phyloP scores from a whole-genome alignment of 2,329 filamentous ascomycete genomes.

The Leptographium galeiforme region DNA sequence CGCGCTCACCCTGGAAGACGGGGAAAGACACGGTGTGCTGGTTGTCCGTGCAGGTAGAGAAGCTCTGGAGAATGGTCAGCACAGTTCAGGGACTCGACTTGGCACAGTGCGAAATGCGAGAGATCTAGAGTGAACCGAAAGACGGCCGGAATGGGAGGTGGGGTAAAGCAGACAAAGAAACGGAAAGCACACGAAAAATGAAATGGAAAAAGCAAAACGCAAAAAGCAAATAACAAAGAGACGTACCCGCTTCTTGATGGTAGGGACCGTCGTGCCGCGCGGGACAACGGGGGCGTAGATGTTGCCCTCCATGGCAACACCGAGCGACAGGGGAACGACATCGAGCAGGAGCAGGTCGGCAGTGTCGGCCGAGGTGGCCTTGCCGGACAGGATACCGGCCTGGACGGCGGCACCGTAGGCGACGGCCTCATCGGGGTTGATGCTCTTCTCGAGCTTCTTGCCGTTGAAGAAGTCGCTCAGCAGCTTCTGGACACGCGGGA shows the following conservation, averaged over 20 bases:
- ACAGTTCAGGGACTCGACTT: background rate
- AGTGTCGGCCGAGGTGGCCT: slow-evolving; percentile 91
- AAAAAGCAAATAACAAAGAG: background rate
- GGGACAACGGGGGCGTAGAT: slow-evolving; percentile 92
- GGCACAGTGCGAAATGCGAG: background rate
- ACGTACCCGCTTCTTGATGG: slow-evolving; percentile 55
- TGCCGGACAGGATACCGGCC: slow-evolving; percentile 95
- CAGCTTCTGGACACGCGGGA: slow-evolving; percentile 97
- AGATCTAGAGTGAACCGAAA: too few relatives aligned
- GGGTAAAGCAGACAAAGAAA: too few relatives aligned
- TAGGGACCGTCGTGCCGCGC: slow-evolving; percentile 63
- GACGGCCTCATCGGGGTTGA: slow-evolving; percentile 99
- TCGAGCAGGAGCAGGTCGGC: slow-evolving; percentile 90
- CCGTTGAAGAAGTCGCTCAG: slow-evolving; percentile 97
- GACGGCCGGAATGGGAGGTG: too few relatives aligned
- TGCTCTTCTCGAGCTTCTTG: slow-evolving; percentile 99
- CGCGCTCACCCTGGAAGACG: slow-evolving; percentile 90
- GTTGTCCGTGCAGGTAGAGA: slow-evolving; percentile 71
- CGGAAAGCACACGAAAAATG: background rate
- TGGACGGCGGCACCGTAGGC: slow-evolving; percentile 98
- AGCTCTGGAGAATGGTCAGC: slow-evolving; percentile 34
- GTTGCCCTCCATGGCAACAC: slow-evolving; percentile 99
- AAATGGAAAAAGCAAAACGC: background rate
- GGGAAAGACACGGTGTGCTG: slow-evolving; percentile 84
- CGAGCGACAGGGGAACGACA: slow-evolving; percentile 88